Evolutionary conservation across 176 grass and related monocot species (phyloP).

Genomic region (Oryza rufipogon): DNA sequence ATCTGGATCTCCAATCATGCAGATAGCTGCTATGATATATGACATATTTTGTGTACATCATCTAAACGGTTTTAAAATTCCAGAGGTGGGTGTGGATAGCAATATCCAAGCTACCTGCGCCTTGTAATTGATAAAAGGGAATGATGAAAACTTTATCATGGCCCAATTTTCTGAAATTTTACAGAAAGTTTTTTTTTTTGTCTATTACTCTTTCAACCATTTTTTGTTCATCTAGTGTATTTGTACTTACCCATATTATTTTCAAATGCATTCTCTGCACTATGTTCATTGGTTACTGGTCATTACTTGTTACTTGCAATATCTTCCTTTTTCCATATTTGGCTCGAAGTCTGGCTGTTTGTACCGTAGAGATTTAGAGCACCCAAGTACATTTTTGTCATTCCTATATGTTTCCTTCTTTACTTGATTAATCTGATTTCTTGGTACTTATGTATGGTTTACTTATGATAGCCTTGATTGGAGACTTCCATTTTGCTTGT

Average conservation of each 20-base stretch:
- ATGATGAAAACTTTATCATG: not conserved
- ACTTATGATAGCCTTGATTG: not conserved
- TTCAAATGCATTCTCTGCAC: not conserved
- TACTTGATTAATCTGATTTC: not conserved
- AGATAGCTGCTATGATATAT: conserved; percentile 19
- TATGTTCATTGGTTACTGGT: conserved; percentile 1
- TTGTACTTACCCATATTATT: conserved; percentile 17
- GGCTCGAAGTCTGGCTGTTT: conserved; percentile 15
- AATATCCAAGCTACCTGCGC: not conserved
- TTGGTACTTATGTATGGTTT: not conserved
- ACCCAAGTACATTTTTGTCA: not conserved
- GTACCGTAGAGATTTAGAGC: not conserved
- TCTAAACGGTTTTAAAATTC: conserved; percentile 11
- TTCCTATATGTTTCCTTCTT: not conserved
- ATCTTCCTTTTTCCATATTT: conserved; percentile 18
- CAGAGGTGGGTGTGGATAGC: conserved; percentile 22
- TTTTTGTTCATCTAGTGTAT: not conserved
- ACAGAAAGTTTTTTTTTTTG: too few relatives aligned
- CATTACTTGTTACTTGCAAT: conserved; percentile 17
- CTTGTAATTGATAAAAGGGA: not conserved
- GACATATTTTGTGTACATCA: conserved; percentile 5
- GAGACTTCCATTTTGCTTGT: conserved; percentile 8
- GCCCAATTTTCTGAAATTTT: too few relatives aligned
- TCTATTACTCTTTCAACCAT: too few relatives aligned
- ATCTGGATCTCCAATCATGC: conserved; percentile 22